Evolutionary conservation across 371 early-diverging fungal genomes (phyloP).

Genomic region (Mucor racemosus): DNA sequence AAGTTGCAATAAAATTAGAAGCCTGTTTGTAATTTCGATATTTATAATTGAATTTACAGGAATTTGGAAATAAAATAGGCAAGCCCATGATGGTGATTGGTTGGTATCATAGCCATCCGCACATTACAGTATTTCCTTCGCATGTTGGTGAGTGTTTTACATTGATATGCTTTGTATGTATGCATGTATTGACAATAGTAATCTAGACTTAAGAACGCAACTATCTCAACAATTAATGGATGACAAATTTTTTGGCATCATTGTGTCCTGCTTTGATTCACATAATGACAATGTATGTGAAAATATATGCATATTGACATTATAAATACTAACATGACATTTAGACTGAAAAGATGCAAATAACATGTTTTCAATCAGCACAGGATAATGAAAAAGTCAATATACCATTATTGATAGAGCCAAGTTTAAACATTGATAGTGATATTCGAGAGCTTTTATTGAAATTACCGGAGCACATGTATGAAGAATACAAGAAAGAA

Average conservation of each 20-base stretch:
- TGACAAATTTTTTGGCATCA: constrained; percentile 70
- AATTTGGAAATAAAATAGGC: constrained; percentile 46
- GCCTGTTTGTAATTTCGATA: not conserved
- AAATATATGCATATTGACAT: not conserved
- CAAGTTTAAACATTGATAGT: constrained; percentile 23
- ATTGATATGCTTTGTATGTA: not conserved
- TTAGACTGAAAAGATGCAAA: constrained; percentile 56
- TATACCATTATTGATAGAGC: constrained; percentile 50
- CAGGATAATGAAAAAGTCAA: constrained; percentile 29
- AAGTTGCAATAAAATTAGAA: not conserved
- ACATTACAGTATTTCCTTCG: constrained; percentile 78
- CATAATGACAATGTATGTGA: constrained; percentile 48
- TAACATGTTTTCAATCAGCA: constrained; percentile 60
- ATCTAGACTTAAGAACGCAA: constrained; percentile 69
- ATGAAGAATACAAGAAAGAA: constrained; percentile 57
- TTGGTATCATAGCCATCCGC: constrained; percentile 77
- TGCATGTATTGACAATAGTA: not conserved
- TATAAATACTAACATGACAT: not conserved
- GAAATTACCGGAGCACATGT: constrained; percentile 50
- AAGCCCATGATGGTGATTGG: constrained; percentile 65
- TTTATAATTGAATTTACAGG: constrained; percentile 27
- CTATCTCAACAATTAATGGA: constrained; percentile 71
- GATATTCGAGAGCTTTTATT: constrained; percentile 43
- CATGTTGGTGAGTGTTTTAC: constrained; percentile 57
- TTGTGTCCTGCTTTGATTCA: constrained; percentile 71